These are phyloP conservation scores for Leucocoprinus birnbaumii DNA, from an alignment of 768 basidiomycete genomes.

Conservation along the genomic window DNA sequence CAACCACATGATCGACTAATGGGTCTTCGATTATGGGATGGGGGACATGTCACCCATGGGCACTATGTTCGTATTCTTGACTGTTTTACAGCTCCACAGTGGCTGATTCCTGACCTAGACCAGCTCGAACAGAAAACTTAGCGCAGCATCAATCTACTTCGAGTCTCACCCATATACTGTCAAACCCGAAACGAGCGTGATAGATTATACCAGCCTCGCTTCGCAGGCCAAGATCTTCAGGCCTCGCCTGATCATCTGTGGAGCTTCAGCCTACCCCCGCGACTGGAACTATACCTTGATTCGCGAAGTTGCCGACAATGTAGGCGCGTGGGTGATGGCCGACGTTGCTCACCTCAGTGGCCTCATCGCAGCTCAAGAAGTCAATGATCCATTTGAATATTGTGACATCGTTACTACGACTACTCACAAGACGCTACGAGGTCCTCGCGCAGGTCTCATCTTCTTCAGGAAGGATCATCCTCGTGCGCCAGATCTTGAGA, in stretches of 20 bases:
- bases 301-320: slow-evolving; percentile 79
- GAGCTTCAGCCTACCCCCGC: slow-evolving; percentile 96
- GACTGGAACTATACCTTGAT: slow-evolving; percentile 94
- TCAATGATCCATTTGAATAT: slow-evolving; percentile 89
- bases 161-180: slow-evolving; percentile 94
- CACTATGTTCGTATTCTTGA: slow-evolving; percentile 69
- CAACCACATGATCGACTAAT: slow-evolving; percentile 97
- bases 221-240: slow-evolving; percentile 93
- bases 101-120: slow-evolving; percentile 44
- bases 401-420: slow-evolving; percentile 99
- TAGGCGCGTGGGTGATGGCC: slow-evolving; percentile 91
- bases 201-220: slow-evolving; percentile 82
- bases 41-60: slow-evolving; percentile 95
- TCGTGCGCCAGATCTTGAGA: slow-evolving; percentile 82
- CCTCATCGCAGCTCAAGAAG: slow-evolving; percentile 87
- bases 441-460: slow-evolving; percentile 95
- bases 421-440: slow-evolving; percentile 99
- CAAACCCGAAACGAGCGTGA: slow-evolving; percentile 76
- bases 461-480: slow-evolving; percentile 96
- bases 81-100: not conserved
- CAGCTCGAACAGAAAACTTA: slow-evolving; percentile 96
- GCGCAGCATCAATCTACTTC: slow-evolving; percentile 99
- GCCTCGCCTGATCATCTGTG: slow-evolving; percentile 92
- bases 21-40: slow-evolving; percentile 97
- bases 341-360: slow-evolving; percentile 98